Conservation (phyloP, 257 asterid species). For the Solanum appendiculatum region DNA sequence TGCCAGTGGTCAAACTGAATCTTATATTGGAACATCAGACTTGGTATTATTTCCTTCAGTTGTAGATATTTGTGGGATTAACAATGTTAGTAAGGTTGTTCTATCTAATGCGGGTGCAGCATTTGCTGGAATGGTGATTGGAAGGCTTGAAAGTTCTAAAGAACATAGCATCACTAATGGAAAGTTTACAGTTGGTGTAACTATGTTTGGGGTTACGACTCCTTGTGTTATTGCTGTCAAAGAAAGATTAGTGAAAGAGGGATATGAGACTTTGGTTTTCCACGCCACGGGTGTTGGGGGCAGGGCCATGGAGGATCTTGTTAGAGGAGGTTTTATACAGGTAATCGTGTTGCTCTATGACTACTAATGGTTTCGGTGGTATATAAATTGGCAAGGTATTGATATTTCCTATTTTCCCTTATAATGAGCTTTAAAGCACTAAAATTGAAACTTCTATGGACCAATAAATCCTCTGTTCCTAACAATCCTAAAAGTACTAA, state of each 20-base stretch:
- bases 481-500: not conserved
- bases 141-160: constrained; percentile 27
- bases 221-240: constrained; percentile 74
- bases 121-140: constrained; percentile 84
- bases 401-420: not conserved
- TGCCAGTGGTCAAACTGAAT: constrained; percentile 90
- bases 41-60: constrained; percentile 89
- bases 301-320: constrained; percentile 98
- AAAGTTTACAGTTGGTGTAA: constrained; percentile 71
- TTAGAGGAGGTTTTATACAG: constrained; percentile 81
- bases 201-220: constrained; percentile 98
- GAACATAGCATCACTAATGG: constrained; percentile 13
- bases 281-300: constrained; percentile 99
- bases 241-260: constrained; percentile 74
- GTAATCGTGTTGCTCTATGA: constrained; percentile 13
- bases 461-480: not conserved
- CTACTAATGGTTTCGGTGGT: not conserved
- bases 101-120: constrained; percentile 80
- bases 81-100: constrained; percentile 65
- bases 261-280: constrained; percentile 74
- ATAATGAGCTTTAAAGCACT: not conserved
- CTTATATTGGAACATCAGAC: constrained; percentile 92
- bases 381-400: not conserved
- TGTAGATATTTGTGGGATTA: constrained; percentile 93
- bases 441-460: not conserved